Evolutionary conservation across 1,139 yeast genomes (phyloP), one percentile per base, ranked within the genome.

Genomic region (Pichia sp.): DNA sequence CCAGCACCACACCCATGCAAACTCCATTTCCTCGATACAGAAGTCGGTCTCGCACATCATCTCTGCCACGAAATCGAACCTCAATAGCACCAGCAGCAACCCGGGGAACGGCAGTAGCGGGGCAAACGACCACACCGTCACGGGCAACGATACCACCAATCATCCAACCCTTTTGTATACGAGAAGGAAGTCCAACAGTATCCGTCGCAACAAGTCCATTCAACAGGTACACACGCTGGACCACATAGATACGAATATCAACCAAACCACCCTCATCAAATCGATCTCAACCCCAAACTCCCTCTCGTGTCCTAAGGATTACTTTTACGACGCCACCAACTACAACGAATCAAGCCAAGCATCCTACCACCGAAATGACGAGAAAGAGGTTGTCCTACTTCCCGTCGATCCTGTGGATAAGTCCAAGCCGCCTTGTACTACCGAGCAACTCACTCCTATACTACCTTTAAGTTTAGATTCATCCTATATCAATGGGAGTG

Each of bases 361-460:
- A 31, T 36, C 40, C 40, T 11, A 13, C 40, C 13, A 13, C 40
- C 10, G 4, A 13, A 36, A 36, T 15, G 40, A 5, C 26, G 34
- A 34, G 11, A 42, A 45, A 32, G 59, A 61, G 29, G 53, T 65
- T 31, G 46, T 66, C 1, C 53, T 66, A 19, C 55, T 66, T n/a
- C 70, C 70, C 8, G 53, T 47, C 4, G 62, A 61, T 34, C 66
- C 67, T 2, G 53, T 57, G 2, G 68, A 66, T 47, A 62, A 62
- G 49, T 57, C 62, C 5, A 49, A 60, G 1, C 65, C 67, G 2
- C 66, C 67, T 10, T 64, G 65, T 53, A 59, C 67, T 10, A 51
- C 64, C 2, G 67, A 65, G 26, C 64, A 64, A 49, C 54, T 63
- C 40, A 62, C 67, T 1, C 67, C 68, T 10, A 63, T 64, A 5